phyloP scores from a whole-genome alignment of 2,329 filamentous ascomycete species.

The Didymella segeticola region DNA sequence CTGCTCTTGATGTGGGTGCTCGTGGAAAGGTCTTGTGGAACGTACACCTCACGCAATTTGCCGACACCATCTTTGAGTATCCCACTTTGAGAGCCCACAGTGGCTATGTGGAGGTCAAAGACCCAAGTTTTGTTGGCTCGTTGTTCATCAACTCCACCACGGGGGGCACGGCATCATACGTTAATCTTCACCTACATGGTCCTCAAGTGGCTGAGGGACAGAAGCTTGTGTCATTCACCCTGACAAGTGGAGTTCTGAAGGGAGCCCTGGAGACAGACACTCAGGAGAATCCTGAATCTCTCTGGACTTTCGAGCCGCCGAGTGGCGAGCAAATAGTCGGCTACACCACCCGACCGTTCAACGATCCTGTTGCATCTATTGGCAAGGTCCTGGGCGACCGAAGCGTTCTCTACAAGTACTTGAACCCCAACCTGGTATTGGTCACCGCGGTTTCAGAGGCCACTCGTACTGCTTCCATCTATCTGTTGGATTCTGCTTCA shows the following conservation, averaged over 20 bases:
- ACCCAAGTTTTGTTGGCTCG: slow-evolving; percentile 28
- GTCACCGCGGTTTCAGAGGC: slow-evolving; percentile 71
- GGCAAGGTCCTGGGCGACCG: slow-evolving; percentile 91
- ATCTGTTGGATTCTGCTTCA: slow-evolving; percentile 85
- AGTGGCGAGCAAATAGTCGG: slow-evolving; percentile 71
- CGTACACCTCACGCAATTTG: slow-evolving; percentile 66
- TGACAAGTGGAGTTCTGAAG: slow-evolving; percentile 42
- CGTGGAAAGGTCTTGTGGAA: slow-evolving; percentile 80
- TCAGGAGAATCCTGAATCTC: slow-evolving; percentile 31
- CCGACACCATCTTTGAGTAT: slow-evolving; percentile 68
- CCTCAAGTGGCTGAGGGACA: slow-evolving; percentile 27
- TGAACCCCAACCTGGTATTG: slow-evolving; percentile 85
- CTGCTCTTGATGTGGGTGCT: slow-evolving; percentile 78
- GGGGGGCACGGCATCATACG: slow-evolving; percentile 32
- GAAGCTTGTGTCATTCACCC: slow-evolving; percentile 39
- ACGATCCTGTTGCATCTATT: slow-evolving; percentile 93
- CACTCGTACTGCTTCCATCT: slow-evolving; percentile 69
- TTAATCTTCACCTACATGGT: slow-evolving; percentile 22
- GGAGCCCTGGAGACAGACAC: slow-evolving; percentile 38
- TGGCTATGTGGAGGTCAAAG: slow-evolving; percentile 45
- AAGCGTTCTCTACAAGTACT: slow-evolving; percentile 95
- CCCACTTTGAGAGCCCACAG: slow-evolving; percentile 51
- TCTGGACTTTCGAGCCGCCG: slow-evolving; percentile 77
- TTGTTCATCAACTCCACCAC: slow-evolving; percentile 45
- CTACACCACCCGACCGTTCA: slow-evolving; percentile 71